Evolutionary conservation across 495 filamentous ascomycete species (phyloP).

Genomic region (Penicillium macrosclerotiorum): DNA sequence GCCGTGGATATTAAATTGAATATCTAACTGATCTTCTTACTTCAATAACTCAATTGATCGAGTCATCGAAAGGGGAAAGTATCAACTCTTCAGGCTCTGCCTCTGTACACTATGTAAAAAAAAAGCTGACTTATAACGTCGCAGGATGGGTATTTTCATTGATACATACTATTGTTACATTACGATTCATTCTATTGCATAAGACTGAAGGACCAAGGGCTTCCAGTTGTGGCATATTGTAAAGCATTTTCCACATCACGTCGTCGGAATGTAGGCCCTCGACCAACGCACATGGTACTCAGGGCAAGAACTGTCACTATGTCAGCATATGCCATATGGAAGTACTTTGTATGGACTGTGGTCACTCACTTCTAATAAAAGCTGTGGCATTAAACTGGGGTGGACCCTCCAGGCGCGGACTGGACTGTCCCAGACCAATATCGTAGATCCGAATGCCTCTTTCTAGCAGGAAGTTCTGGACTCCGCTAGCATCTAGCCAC

Average conservation of each 20-base stretch:
- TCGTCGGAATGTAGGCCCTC: constrained; percentile 28
- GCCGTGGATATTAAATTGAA: too few relatives aligned
- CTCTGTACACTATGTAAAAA: too few relatives aligned
- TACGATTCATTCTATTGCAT: background rate
- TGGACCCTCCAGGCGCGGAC: constrained; percentile 10
- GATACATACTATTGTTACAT: background rate
- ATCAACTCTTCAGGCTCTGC: too few relatives aligned
- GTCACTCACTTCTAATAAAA: constrained; percentile 27
- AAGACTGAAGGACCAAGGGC: constrained; percentile 13
- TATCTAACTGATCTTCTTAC: too few relatives aligned
- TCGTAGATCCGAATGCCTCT: constrained; percentile 17
- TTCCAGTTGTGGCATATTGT: constrained; percentile 18
- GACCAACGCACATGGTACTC: constrained; percentile 27
- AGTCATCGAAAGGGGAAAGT: too few relatives aligned
- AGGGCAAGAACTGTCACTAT: constrained; percentile 17
- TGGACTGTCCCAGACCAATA: constrained; percentile 5
- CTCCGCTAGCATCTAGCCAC: constrained; percentile 32
- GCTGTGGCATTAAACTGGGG: constrained; percentile 17
- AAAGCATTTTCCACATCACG: constrained; percentile 28
- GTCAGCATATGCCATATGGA: constrained; percentile 13
- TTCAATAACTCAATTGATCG: too few relatives aligned
- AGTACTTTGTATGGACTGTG: background rate
- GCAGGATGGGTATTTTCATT: too few relatives aligned
- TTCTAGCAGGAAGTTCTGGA: constrained; percentile 24
- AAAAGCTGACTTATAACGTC: too few relatives aligned